Evolutionary conservation across 371 early-diverging fungal species (phyloP).

Genomic region (Conidiobolus incongruus): DNA sequence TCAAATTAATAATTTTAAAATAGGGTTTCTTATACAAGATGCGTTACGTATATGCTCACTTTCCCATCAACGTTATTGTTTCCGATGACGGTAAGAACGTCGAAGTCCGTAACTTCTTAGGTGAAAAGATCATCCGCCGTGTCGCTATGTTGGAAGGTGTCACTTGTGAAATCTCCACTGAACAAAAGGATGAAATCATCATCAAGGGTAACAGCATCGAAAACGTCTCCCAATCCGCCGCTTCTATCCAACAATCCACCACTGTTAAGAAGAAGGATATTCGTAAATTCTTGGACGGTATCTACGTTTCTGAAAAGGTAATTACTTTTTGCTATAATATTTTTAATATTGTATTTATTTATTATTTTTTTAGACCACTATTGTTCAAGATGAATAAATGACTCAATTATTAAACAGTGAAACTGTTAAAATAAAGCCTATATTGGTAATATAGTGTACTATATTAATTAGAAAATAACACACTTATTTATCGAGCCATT

Average conservation of each 20-base stretch:
- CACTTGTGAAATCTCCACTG: conserved; percentile 52
- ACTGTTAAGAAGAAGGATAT: conserved; percentile 89
- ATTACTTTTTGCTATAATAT: not conserved
- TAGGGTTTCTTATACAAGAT: conserved; percentile 98
- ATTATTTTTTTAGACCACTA: conserved; percentile 2
- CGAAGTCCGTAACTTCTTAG: conserved; percentile 99
- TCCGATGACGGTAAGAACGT: conserved; percentile 55
- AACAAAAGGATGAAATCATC: conserved; percentile 92
- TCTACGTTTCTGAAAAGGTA: conserved; percentile 82
- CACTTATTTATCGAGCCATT: no score
- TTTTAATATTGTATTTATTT: not conserved
- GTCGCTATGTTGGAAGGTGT: conserved; percentile 88
- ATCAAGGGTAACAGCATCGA: conserved; percentile 92
- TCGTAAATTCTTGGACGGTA: conserved; percentile 99
- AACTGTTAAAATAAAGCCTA: no score
- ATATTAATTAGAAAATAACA: no score
- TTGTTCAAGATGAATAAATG: conserved; percentile 3
- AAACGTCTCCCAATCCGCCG: conserved; percentile 91
- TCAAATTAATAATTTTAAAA: not conserved
- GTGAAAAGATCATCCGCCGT: conserved; percentile 87
- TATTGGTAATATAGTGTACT: no score
- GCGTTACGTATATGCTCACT: conserved; percentile 99
- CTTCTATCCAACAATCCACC: conserved; percentile 69
- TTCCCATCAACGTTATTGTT: conserved; percentile 98
- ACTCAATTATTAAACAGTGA: no score